phyloP scores from a whole-genome alignment of 2,329 filamentous ascomycete genomes.

The Sphaceloma murrayae region DNA sequence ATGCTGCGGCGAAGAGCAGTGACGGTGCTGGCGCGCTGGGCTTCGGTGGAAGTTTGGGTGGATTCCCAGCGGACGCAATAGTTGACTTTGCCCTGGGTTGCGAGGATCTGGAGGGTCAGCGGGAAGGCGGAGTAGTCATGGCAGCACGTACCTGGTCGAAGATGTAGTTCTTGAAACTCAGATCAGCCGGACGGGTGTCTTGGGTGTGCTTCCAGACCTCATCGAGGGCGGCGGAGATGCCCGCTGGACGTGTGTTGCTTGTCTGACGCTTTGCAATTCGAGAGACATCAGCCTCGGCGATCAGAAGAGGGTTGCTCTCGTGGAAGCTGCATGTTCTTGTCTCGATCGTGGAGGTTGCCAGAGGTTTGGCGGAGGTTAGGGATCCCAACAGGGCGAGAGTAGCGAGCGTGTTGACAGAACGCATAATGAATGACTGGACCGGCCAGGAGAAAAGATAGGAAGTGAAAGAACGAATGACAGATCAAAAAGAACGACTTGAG shows the following conservation, averaged over 20 bases:
- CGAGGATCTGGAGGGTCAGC: slow-evolving; percentile 19
- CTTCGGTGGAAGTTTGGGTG: slow-evolving; percentile 30
- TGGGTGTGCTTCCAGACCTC: slow-evolving; percentile 13
- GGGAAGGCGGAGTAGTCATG: neutral
- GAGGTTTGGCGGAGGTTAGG: neutral
- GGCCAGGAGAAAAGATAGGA: slow-evolving; percentile 2
- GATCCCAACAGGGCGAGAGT: slow-evolving; percentile 7
- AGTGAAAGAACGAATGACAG: neutral
- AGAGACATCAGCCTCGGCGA: slow-evolving; percentile 2
- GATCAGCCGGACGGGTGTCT: slow-evolving; percentile 4
- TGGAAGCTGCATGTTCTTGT: slow-evolving; percentile 10
- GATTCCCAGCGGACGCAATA: slow-evolving; percentile 41
- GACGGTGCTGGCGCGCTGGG: slow-evolving; percentile 33
- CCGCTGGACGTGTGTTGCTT: slow-evolving; percentile 9
- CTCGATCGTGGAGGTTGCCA: neutral
- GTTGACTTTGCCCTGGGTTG: slow-evolving; percentile 30
- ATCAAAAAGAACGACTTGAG: neutral
- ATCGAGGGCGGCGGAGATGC: slow-evolving; percentile 9
- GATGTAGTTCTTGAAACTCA: slow-evolving; percentile 28
- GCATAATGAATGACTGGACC: slow-evolving; percentile 7
- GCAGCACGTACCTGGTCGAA: slow-evolving; percentile 24
- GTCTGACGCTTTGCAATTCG: slow-evolving; percentile 3
- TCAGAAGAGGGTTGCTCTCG: slow-evolving; percentile 9
- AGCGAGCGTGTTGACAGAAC: slow-evolving; percentile 11
- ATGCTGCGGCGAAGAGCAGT: slow-evolving; percentile 30